A percentile compares a stretch with the other conserved stretches of the same genome.
Evolutionary conservation across 2,329 filamentous ascomycete genomes (phyloP).

Genomic region (Grosmannia huntii): DNA sequence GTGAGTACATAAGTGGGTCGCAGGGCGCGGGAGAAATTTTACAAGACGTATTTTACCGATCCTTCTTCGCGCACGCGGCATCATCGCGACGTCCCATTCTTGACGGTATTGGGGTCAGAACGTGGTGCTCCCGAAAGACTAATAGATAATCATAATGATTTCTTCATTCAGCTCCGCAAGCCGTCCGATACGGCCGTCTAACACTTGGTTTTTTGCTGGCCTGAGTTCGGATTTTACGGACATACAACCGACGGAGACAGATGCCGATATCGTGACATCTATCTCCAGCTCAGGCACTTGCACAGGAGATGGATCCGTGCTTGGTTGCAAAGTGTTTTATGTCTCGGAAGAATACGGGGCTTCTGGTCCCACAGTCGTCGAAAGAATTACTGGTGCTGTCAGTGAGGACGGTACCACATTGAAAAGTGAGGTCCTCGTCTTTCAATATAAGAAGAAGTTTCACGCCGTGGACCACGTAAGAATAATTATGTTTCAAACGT

Average conservation of each 20-base stretch:
- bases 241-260: constrained; percentile 19
- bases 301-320: constrained; percentile 21
- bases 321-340: constrained; percentile 47
- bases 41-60: too few relatives aligned
- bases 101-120: neutral
- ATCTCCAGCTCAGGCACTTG: constrained; percentile 27
- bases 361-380: constrained; percentile 17
- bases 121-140: neutral
- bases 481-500: neutral
- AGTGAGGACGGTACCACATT: constrained; percentile 24
- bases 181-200: neutral
- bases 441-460: constrained; percentile 49
- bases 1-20: too few relatives aligned
- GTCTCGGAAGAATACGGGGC: constrained; percentile 25
- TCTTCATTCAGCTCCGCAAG: constrained; percentile 1
- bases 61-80: neutral
- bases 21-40: too few relatives aligned
- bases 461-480: constrained; percentile 57
- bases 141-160: neutral
- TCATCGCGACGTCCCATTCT: neutral
- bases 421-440: constrained; percentile 51
- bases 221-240: constrained; percentile 41
- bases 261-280: constrained; percentile 13
- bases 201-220: constrained; percentile 38
- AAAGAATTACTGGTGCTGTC: constrained; percentile 22